phyloP scores from a whole-genome alignment of 768 basidiomycete species.

The Phylloporus sp. region DNA sequence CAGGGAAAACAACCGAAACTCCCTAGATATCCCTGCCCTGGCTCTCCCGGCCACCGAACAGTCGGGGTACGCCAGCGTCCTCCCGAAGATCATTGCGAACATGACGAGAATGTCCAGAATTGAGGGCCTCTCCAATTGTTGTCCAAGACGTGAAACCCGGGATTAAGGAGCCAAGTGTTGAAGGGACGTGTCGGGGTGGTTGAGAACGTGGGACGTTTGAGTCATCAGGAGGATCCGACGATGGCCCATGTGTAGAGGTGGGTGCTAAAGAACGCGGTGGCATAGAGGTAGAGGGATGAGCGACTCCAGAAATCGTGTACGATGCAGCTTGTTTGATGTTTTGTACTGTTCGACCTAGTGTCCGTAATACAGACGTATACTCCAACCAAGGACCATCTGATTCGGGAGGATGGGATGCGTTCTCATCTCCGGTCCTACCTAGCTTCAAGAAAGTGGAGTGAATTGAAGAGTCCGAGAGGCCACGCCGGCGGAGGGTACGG shows the following conservation, averaged over 20 bases:
- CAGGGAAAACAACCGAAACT: neutral
- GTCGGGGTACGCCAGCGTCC: conserved; percentile 21
- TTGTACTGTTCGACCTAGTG: conserved; percentile 52
- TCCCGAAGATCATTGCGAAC: conserved; percentile 11
- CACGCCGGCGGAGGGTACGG: conserved; percentile 69
- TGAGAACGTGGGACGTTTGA: conserved; percentile 16
- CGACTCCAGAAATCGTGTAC: conserved; percentile 24
- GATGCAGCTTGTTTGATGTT: conserved; percentile 39
- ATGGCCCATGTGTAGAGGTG: conserved; percentile 2
- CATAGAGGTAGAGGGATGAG: conserved; percentile 4
- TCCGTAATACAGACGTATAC: conserved; percentile 48
- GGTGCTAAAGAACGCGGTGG: conserved; percentile 9
- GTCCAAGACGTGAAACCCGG: conserved; percentile 36
- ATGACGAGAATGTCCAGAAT: conserved; percentile 13
- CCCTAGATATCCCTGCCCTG: conserved; percentile 23
- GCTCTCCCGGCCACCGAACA: conserved; percentile 26
- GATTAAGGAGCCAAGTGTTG: conserved; percentile 26
- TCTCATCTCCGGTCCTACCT: conserved; percentile 30
- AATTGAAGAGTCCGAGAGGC: conserved; percentile 90
- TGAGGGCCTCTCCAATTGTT: conserved; percentile 20
- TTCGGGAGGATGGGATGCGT: neutral
- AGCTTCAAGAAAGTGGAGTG: conserved; percentile 76
- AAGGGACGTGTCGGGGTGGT: conserved; percentile 19
- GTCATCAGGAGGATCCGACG: conserved; percentile 1
- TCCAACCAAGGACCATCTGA: conserved; percentile 34